Percentiles rank a stretch among this genome's conserved stretches.
Conservation (phyloP, 2,329 filamentous ascomycete species). For the Monosporascus cannonballus region DNA sequence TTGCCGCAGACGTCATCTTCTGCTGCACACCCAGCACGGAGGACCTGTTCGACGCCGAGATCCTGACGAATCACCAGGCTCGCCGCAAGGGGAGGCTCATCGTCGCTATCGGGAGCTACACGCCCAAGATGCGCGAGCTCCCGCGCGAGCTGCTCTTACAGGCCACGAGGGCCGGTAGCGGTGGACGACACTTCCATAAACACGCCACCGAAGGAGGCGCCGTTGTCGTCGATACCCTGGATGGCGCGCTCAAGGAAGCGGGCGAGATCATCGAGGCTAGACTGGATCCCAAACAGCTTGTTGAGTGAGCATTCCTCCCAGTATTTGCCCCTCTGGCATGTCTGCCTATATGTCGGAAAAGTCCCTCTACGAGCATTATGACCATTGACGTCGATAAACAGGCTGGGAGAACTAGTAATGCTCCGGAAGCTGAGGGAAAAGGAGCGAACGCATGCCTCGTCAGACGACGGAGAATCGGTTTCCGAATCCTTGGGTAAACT, state of each 20-base stretch:
- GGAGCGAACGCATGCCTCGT: slow-evolving; percentile 19
- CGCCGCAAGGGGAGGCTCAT: slow-evolving; percentile 66
- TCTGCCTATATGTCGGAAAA: not conserved
- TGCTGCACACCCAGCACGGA: slow-evolving; percentile 74
- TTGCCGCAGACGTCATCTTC: slow-evolving; percentile 74
- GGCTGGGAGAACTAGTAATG: slow-evolving; percentile 72
- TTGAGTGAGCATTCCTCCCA: slow-evolving; percentile 54
- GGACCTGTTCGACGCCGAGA: slow-evolving; percentile 67
- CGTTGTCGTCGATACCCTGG: slow-evolving; percentile 69
- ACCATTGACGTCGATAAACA: slow-evolving; percentile 17
- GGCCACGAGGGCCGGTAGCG: slow-evolving; percentile 41
- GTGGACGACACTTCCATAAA: slow-evolving; percentile 56
- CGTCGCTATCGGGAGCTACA: slow-evolving; percentile 64
- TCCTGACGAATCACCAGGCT: slow-evolving; percentile 67
- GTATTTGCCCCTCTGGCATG: not conserved
- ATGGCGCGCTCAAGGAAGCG: slow-evolving; percentile 73
- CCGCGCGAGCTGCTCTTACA: slow-evolving; percentile 69
- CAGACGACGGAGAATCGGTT: slow-evolving; percentile 23
- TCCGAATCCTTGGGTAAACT: slow-evolving; percentile 30
- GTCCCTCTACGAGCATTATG: not conserved
- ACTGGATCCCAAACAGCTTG: slow-evolving; percentile 66
- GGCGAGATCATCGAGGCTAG: slow-evolving; percentile 81
- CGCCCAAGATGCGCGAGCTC: slow-evolving; percentile 73
- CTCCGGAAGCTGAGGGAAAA: slow-evolving; percentile 41
- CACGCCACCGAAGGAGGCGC: slow-evolving; percentile 58